Conservation (phyloP, 805 yeast species). For the Saccharomycopsis vini region DNA sequence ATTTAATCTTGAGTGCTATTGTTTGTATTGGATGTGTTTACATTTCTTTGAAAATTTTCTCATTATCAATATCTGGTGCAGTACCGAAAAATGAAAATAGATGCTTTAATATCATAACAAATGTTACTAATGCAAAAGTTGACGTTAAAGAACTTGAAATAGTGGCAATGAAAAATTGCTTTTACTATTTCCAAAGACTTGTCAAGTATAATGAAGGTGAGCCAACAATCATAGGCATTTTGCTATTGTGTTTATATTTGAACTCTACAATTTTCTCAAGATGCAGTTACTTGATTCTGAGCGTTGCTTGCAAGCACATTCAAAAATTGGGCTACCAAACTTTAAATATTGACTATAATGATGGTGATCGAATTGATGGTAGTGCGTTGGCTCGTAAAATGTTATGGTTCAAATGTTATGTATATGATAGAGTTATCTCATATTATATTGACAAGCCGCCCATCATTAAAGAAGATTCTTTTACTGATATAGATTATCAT, state of each 20-base stretch:
- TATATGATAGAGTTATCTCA: conserved; percentile 8
- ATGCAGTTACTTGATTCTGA: conserved; percentile 9
- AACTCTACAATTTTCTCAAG: conserved; percentile 10
- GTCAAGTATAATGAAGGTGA: conserved; percentile 7
- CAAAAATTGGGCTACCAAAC: conserved; percentile 11
- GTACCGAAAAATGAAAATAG: neutral
- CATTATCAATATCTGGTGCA: neutral
- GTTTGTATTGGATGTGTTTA: conserved; percentile 14
- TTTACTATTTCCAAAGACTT: conserved; percentile 11
- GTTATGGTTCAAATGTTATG: conserved; percentile 10
- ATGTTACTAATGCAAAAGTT: neutral
- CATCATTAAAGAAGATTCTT: neutral
- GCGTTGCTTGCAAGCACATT: conserved; percentile 6
- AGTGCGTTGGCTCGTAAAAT: neutral
- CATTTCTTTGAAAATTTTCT: neutral
- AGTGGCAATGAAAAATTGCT: conserved; percentile 15
- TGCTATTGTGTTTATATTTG: conserved; percentile 9
- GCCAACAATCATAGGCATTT: conserved; percentile 9
- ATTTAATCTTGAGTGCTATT: conserved; percentile 9
- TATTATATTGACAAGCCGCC: conserved; percentile 7
- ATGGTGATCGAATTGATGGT: neutral
- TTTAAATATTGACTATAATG: neutral
- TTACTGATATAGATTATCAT: conserved; percentile 1
- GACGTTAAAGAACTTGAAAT: conserved; percentile 8
- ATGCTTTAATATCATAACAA: too few relatives aligned